These are phyloP conservation scores for Chlorella sp. DNA, from an alignment of 139 green algal species.

Conservation along the genomic window DNA sequence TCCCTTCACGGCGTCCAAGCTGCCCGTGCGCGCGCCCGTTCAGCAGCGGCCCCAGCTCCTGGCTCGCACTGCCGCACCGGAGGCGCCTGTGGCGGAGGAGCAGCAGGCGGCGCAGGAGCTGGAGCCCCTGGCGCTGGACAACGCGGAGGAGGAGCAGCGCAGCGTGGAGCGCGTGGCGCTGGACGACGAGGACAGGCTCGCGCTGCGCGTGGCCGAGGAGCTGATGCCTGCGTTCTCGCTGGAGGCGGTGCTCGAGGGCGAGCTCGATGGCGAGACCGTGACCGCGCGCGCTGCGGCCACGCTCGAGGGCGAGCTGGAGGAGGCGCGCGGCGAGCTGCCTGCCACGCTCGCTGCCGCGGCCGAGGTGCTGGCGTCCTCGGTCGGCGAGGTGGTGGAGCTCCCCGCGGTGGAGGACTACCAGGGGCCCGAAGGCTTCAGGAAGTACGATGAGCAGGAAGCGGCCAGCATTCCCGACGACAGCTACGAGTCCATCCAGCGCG, in stretches of 20 bases:
- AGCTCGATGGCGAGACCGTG: not conserved
- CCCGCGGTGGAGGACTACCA: constrained; percentile 14
- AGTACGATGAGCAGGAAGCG: constrained; percentile 23
- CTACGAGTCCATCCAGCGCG: not conserved
- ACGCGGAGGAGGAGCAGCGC: not conserved
- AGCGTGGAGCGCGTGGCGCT: not conserved
- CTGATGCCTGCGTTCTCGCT: not conserved
- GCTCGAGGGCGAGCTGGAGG: not conserved
- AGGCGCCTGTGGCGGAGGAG: no score
- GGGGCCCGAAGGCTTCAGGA: constrained; percentile 11
- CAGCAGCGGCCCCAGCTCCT: no score
- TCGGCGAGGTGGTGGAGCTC: not conserved
- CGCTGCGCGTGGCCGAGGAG: not conserved
- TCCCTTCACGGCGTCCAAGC: not conserved
- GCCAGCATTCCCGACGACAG: constrained; percentile 12
- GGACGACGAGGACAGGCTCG: not conserved
- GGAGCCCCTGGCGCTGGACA: no score
- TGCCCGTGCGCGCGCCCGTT: not conserved
- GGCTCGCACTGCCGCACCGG: no score
- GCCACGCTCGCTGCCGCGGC: not conserved
- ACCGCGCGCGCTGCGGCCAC: not conserved
- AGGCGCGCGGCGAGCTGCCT: not conserved
- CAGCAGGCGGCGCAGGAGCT: not conserved
- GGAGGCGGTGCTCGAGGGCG: not conserved
- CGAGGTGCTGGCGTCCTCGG: not conserved